Percentiles rank a stretch among this genome's conserved stretches.
These are phyloP conservation scores for Sphaerulina musiva DNA, from an alignment of 2,329 filamentous ascomycete genomes.

Conservation along the genomic window DNA sequence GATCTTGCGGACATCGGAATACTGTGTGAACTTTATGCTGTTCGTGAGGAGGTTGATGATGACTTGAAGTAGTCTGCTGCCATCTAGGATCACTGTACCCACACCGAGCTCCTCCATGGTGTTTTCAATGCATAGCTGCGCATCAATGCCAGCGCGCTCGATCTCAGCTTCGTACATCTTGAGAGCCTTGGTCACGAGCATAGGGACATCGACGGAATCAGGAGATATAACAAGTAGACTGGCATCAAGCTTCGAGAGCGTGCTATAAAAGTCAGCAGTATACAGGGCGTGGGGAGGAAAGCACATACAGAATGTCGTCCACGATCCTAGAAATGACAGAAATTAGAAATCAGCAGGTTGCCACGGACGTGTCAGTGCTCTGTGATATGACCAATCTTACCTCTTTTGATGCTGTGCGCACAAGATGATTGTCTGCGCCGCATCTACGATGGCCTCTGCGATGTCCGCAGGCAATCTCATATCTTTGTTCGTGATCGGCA, in stretches of 20 bases:
- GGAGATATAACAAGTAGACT: conserved; percentile 40
- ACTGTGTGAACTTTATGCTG: conserved; percentile 43
- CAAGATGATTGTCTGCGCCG: conserved; percentile 39
- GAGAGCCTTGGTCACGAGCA: conserved; percentile 32
- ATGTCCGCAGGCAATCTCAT: conserved; percentile 16
- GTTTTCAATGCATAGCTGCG: conserved; percentile 30
- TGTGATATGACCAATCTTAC: too few relatives aligned
- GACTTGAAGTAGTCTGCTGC: conserved; percentile 40
- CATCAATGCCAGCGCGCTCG: conserved; percentile 25
- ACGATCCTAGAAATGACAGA: conserved; percentile 32
- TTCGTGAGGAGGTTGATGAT: conserved; percentile 42
- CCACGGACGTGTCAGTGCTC: too few relatives aligned
- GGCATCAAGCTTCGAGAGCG: conserved; percentile 42
- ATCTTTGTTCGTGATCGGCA: conserved; percentile 25
- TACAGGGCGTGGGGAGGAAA: too few relatives aligned
- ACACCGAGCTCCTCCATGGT: conserved; percentile 35
- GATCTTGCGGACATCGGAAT: conserved; percentile 33
- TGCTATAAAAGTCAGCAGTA: conserved; percentile 13
- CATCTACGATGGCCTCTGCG: conserved; percentile 26
- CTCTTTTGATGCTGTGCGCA: conserved; percentile 45
- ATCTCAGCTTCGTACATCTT: conserved; percentile 33
- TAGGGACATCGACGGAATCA: conserved; percentile 34
- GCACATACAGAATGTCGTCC: conserved; percentile 38
- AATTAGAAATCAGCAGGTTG: too few relatives aligned
- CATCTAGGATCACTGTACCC: conserved; percentile 39